Conservation (phyloP, 116 monocot species). For the Trichopus zeylanicus region DNA sequence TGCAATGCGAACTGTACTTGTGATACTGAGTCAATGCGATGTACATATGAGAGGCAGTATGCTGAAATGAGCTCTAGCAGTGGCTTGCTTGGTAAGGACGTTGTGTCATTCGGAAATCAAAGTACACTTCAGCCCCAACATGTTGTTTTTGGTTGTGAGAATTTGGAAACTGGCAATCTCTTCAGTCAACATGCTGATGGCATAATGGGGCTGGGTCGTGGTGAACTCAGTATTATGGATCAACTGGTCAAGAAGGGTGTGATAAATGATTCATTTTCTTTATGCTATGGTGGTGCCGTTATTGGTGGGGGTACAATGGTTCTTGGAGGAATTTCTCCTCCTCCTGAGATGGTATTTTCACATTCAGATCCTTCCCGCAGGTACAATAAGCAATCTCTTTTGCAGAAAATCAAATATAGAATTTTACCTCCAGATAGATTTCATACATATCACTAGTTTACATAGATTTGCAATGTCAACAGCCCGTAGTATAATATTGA, state of each 20-base stretch:
- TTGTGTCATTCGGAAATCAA: constrained; percentile 78
- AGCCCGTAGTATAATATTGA: constrained; percentile 98
- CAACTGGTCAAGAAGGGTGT: constrained; percentile 84
- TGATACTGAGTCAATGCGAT: constrained; percentile 60
- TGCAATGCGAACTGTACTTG: constrained; percentile 75
- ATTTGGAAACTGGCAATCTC: constrained; percentile 93
- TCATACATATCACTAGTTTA: constrained; percentile 56
- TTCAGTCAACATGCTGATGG: constrained; percentile 98
- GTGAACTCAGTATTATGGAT: constrained; percentile 96
- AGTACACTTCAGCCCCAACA: constrained; percentile 68
- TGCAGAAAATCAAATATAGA: neutral
- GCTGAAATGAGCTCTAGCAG: constrained; percentile 98
- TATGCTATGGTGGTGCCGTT: constrained; percentile 97
- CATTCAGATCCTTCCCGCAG: constrained; percentile 82
- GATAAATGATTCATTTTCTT: constrained; percentile 84
- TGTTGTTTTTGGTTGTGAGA: constrained; percentile 96
- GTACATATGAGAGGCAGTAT: constrained; percentile 92
- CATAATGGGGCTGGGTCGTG: constrained; percentile 93
- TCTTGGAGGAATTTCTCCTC: constrained; percentile 74
- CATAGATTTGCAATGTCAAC: constrained; percentile 69
- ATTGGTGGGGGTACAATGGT: constrained; percentile 96
- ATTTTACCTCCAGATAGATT: constrained; percentile 23
- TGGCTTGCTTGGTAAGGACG: constrained; percentile 83
- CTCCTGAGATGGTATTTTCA: constrained; percentile 69
- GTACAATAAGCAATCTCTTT: constrained; percentile 55